Conservation (phyloP, 257 asterid species). For the Solanum chmielewskii region DNA sequence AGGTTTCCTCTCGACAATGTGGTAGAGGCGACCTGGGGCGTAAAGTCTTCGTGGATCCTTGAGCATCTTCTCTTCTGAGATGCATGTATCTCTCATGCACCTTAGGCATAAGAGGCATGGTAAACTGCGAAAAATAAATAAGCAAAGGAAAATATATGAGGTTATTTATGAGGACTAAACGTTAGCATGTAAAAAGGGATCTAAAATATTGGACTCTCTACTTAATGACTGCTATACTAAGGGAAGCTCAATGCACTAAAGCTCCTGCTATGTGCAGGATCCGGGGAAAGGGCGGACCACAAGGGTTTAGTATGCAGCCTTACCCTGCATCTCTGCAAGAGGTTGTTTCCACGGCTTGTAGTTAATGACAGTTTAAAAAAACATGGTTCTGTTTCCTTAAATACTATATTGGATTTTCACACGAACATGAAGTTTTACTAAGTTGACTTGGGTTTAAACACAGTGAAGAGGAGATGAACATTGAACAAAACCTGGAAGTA, state of each 20-base stretch:
- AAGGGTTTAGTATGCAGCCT: neutral
- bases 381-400: neutral
- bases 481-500: neutral
- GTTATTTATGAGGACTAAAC: neutral
- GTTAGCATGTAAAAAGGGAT: neutral
- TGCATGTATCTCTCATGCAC: slow-evolving; percentile 84
- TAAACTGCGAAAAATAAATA: slow-evolving; percentile 32
- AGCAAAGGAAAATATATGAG: neutral
- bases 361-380: neutral
- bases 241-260: neutral
- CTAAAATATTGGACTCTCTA: neutral
- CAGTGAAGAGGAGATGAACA: neutral
- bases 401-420: neutral
- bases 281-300: neutral
- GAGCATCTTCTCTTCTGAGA: slow-evolving; percentile 68
- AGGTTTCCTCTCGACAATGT: slow-evolving; percentile 77
- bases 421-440: neutral
- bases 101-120: slow-evolving; percentile 72
- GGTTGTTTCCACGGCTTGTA: neutral
- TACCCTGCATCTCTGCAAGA: neutral
- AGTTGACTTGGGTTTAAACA: neutral
- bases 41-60: slow-evolving; percentile 76
- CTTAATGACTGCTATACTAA: neutral
- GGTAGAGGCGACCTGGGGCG: slow-evolving; percentile 90
- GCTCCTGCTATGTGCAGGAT: neutral